These are phyloP conservation scores for Cynanchum wilfordii DNA, from an alignment of 257 asterid genomes.

Conservation along the genomic window DNA sequence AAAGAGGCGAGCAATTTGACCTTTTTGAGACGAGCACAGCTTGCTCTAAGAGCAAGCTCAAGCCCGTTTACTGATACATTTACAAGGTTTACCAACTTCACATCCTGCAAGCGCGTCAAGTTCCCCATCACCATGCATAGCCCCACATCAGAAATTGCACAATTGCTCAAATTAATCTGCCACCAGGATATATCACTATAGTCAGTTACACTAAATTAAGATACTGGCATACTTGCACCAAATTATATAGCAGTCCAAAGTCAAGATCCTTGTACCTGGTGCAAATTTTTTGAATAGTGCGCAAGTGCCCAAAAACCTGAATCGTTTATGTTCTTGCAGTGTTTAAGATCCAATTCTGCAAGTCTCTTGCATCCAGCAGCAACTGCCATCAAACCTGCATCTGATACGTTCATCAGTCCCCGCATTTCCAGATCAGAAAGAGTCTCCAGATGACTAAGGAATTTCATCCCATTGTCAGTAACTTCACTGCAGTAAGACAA, in stretches of 20 bases:
- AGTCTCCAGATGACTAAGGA: slow-evolving; percentile 36
- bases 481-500: slow-evolving; percentile 53
- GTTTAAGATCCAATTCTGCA: slow-evolving; percentile 56
- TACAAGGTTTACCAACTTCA: slow-evolving; percentile 42
- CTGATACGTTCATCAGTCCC: slow-evolving; percentile 40
- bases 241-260: background rate
- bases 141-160: slow-evolving; percentile 52
- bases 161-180: slow-evolving; percentile 59
- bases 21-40: slow-evolving; percentile 50
- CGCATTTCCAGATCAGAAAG: slow-evolving; percentile 54
- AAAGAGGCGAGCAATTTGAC: slow-evolving; percentile 45
- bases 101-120: slow-evolving; percentile 60
- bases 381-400: slow-evolving; percentile 51
- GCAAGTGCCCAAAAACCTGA: slow-evolving; percentile 69
- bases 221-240: too few relatives aligned
- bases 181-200: slow-evolving; percentile 3
- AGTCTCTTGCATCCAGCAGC: slow-evolving; percentile 64
- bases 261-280: slow-evolving; percentile 40
- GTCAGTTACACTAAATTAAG: too few relatives aligned
- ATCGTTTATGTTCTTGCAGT: slow-evolving; percentile 47
- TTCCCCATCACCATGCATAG: slow-evolving; percentile 67
- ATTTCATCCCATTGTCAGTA: slow-evolving; percentile 51
- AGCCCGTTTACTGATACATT: slow-evolving; percentile 52
- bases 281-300: slow-evolving; percentile 56
- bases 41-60: slow-evolving; percentile 59